Evolutionary conservation across 2,329 filamentous ascomycete species (phyloP).

Genomic region (Achaetomium macrosporum): DNA sequence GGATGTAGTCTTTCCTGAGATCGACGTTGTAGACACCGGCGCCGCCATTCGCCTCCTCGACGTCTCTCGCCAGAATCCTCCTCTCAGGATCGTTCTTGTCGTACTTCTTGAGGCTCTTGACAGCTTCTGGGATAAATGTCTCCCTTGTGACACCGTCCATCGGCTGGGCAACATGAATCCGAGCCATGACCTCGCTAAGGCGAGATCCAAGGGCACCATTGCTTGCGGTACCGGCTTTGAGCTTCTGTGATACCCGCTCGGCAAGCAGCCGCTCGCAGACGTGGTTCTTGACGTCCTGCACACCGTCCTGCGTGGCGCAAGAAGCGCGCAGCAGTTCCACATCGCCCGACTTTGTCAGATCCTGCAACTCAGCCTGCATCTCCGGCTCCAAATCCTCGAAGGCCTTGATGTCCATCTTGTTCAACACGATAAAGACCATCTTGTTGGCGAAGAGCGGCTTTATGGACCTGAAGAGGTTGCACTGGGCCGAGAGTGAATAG

Average conservation of each 20-base stretch:
- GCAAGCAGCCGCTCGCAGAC: conserved; percentile 91
- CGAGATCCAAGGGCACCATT: conserved; percentile 72
- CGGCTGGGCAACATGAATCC: conserved; percentile 96
- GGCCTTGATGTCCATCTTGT: conserved; percentile 92
- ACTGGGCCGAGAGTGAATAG: conserved; percentile 87
- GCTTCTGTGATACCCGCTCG: conserved; percentile 88
- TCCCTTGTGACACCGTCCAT: conserved; percentile 73
- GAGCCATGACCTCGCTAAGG: conserved; percentile 81
- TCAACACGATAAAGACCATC: conserved; percentile 91
- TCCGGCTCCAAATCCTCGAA: conserved; percentile 82
- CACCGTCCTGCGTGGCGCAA: conserved; percentile 89
- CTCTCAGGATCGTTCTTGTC: conserved; percentile 85
- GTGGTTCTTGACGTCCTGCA: conserved; percentile 91
- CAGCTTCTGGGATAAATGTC: conserved; percentile 80
- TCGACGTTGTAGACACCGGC: conserved; percentile 96
- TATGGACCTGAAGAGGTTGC: conserved; percentile 92
- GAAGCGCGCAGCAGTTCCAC: conserved; percentile 91
- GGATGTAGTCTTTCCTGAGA: conserved; percentile 78
- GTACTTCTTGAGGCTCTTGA: conserved; percentile 78
- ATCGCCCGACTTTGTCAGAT: conserved; percentile 76
- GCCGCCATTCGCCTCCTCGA: conserved; percentile 88
- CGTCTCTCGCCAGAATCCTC: conserved; percentile 71
- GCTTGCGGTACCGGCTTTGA: conserved; percentile 80
- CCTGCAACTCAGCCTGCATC: conserved; percentile 69
- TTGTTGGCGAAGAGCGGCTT: conserved; percentile 97